Evolutionary conservation across 257 asterid species (phyloP).

Genomic region (Solanum dulcamara): DNA sequence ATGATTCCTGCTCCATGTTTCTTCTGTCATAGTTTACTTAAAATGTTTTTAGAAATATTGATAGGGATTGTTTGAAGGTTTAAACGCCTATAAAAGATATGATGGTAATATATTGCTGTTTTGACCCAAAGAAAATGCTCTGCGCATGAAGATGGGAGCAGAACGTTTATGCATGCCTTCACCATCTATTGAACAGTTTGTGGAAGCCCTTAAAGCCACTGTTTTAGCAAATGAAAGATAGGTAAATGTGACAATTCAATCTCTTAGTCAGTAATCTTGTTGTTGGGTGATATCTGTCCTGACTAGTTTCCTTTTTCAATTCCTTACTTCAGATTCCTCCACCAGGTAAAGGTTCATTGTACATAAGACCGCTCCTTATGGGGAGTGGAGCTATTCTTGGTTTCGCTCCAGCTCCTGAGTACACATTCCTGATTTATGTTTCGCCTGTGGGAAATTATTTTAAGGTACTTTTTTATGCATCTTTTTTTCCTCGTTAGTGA

Average conservation of each 20-base stretch:
- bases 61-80: slow-evolving; percentile 87
- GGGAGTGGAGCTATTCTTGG: slow-evolving; percentile 98
- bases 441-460: slow-evolving; percentile 95
- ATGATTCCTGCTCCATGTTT: not conserved
- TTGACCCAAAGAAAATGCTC: slow-evolving; percentile 81
- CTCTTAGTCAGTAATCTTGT: not conserved
- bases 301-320: not conserved
- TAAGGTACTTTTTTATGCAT: slow-evolving; percentile 43
- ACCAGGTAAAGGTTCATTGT: slow-evolving; percentile 87
- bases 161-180: slow-evolving; percentile 99
- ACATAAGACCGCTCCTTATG: slow-evolving; percentile 90
- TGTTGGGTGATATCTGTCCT: not conserved
- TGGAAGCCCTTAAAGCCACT: slow-evolving; percentile 80
- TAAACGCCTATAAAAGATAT: slow-evolving; percentile 73
- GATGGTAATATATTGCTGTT: slow-evolving; percentile 79
- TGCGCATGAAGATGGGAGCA: slow-evolving; percentile 66
- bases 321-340: slow-evolving; percentile 75
- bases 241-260: slow-evolving; percentile 34
- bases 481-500: not conserved
- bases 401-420: slow-evolving; percentile 97
- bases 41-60: slow-evolving; percentile 1
- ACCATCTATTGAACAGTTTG: slow-evolving; percentile 76
- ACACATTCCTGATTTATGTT: slow-evolving; percentile 83
- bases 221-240: slow-evolving; percentile 88
- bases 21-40: not conserved